These are phyloP conservation scores for Teratosphaeriaceae sp. DNA, from an alignment of 2,329 filamentous ascomycete species.

Conservation along the genomic window DNA sequence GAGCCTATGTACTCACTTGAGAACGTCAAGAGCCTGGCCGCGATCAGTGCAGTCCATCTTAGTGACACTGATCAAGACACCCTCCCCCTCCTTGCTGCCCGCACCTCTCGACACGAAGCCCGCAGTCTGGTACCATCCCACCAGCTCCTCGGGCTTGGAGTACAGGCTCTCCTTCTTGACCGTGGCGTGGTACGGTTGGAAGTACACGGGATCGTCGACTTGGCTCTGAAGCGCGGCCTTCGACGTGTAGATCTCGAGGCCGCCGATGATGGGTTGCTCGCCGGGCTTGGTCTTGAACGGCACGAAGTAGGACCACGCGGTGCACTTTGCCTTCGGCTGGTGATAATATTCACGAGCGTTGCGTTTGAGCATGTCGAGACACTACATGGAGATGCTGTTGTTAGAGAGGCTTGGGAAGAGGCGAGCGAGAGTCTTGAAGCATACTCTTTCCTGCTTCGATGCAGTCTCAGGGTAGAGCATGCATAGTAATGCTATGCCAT, in stretches of 20 bases:
- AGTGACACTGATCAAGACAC: conserved; percentile 14
- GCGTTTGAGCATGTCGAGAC: conserved; percentile 18
- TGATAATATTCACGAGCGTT: conserved; percentile 21
- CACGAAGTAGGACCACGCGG: conserved; percentile 15
- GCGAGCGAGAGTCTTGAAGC: not conserved
- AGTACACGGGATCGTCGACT: conserved; percentile 20
- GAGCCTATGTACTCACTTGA: conserved; percentile 11
- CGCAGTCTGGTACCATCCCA: conserved; percentile 18
- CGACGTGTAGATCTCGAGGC: conserved; percentile 22
- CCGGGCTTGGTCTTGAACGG: conserved; percentile 11
- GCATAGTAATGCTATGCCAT: conserved; percentile 20
- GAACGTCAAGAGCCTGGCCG: conserved; percentile 4
- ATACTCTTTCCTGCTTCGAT: conserved; percentile 18
- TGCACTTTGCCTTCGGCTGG: conserved; percentile 16
- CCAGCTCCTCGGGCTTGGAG: conserved; percentile 15
- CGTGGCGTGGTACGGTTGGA: conserved; percentile 20
- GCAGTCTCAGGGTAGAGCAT: conserved; percentile 17
- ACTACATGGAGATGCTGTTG: conserved; percentile 9
- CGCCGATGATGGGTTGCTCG: conserved; percentile 12
- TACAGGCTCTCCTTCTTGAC: conserved; percentile 18
- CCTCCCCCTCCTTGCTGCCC: conserved; percentile 7
- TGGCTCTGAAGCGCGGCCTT: conserved; percentile 20
- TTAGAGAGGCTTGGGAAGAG: not conserved
- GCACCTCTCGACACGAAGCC: conserved; percentile 17
- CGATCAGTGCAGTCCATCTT: conserved; percentile 12